Evolutionary conservation across 805 yeast genomes (phyloP).

Genomic region (Hanseniaspora lindneri): DNA sequence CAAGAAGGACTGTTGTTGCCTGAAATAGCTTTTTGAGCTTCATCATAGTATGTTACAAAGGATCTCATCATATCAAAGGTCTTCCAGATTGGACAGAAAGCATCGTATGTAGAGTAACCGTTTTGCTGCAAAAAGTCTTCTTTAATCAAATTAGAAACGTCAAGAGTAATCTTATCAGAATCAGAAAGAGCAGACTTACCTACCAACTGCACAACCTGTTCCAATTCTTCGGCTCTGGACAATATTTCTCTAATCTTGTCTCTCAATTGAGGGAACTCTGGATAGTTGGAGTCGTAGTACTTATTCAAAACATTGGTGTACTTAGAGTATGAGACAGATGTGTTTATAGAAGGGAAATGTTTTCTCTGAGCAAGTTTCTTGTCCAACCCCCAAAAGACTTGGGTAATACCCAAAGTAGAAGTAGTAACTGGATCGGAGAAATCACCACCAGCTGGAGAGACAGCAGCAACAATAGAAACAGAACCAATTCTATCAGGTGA

Average conservation of each 20-base stretch:
- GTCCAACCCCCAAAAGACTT: constrained; percentile 99
- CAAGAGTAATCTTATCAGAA: constrained; percentile 90
- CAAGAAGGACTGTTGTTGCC: constrained; percentile 55
- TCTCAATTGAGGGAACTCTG: constrained; percentile 85
- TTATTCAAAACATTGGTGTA: constrained; percentile 78
- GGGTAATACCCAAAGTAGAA: constrained; percentile 97
- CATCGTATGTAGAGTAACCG: constrained; percentile 96
- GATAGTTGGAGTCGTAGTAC: constrained; percentile 73
- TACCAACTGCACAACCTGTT: constrained; percentile 97
- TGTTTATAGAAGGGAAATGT: constrained; percentile 98
- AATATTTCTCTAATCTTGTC: constrained; percentile 86
- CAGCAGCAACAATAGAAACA: constrained; percentile 99
- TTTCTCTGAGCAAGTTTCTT: constrained; percentile 98
- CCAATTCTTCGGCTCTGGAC: constrained; percentile 94
- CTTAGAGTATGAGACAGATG: constrained; percentile 91
- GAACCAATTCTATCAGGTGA: constrained; percentile 95
- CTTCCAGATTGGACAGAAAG: constrained; percentile 99
- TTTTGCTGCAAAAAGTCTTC: constrained; percentile 98
- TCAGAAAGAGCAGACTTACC: constrained; percentile 97
- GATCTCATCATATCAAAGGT: constrained; percentile 96
- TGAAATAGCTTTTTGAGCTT: constrained; percentile 93
- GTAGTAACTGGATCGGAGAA: constrained; percentile 99
- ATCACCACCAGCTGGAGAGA: constrained; percentile 99
- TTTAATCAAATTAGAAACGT: constrained; percentile 80
- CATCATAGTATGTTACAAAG: constrained; percentile 81